Conservation (phyloP, 1,284 basidiomycete species). For the Sparassis latifolia region DNA sequence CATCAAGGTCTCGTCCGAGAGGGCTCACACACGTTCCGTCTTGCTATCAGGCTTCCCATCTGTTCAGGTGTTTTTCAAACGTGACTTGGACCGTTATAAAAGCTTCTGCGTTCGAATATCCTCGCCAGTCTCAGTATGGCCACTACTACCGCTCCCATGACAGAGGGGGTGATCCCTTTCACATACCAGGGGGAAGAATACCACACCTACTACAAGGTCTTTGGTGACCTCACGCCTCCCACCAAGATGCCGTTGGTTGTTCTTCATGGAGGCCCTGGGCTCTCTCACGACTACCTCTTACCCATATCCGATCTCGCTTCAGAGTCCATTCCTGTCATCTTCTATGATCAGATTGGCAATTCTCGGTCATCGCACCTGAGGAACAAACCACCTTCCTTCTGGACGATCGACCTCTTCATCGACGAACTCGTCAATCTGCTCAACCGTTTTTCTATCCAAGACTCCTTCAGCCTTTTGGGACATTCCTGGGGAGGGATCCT, state of each 20-base stretch:
- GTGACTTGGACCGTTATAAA: too few species aligned
- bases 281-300: slow-evolving; percentile 22
- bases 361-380: slow-evolving; percentile 25
- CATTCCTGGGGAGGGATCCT: slow-evolving; percentile 32
- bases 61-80: too few species aligned
- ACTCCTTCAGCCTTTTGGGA: slow-evolving; percentile 24
- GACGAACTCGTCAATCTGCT: slow-evolving; percentile 28
- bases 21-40: too few species aligned
- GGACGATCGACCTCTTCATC: slow-evolving; percentile 28
- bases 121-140: not conserved
- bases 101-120: too few species aligned
- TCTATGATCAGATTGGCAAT: slow-evolving; percentile 32
- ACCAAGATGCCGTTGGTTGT: slow-evolving; percentile 24
- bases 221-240: slow-evolving; percentile 11
- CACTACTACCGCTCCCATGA: not conserved
- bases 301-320: slow-evolving; percentile 19
- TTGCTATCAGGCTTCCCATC: too few species aligned
- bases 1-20: too few species aligned
- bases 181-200: slow-evolving; percentile 14
- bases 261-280: slow-evolving; percentile 31
- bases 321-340: slow-evolving; percentile 21
- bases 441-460: slow-evolving; percentile 18
- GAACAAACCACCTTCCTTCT: slow-evolving; percentile 25
- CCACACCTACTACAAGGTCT: slow-evolving; percentile 14
- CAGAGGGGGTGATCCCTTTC: slow-evolving; percentile 14